Evolutionary conservation across 208 protist species (phyloP).

Genomic region (Strigomonas galati): DNA sequence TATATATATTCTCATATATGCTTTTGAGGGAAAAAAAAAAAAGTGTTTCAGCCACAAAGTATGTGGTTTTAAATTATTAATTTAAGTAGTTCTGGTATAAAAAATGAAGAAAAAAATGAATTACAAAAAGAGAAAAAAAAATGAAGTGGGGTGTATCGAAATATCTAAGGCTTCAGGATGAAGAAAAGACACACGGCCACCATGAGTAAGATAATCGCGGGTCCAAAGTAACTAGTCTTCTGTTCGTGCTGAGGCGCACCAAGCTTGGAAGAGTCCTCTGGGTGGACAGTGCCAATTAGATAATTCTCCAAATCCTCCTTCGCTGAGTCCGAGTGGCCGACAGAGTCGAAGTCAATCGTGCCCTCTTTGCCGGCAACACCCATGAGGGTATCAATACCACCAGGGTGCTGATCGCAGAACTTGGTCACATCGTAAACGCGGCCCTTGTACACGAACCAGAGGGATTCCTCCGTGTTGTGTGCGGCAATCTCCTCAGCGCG

Average conservation of each 20-base stretch:
- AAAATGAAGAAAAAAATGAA: not conserved
- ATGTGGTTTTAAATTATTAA: no score
- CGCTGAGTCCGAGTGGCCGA: slow-evolving; percentile 71
- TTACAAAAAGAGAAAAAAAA: not conserved
- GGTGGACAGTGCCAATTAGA: slow-evolving; percentile 76
- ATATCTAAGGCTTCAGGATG: slow-evolving; percentile 40
- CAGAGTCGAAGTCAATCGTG: slow-evolving; percentile 77
- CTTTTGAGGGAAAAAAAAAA: no score
- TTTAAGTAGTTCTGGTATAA: not conserved
- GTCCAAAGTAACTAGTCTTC: slow-evolving; percentile 35
- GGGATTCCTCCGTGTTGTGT: slow-evolving; percentile 58
- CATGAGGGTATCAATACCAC: slow-evolving; percentile 81
- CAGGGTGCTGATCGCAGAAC: slow-evolving; percentile 89
- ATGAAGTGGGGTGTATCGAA: no score
- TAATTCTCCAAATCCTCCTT: slow-evolving; percentile 63
- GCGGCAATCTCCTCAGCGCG: slow-evolving; percentile 56
- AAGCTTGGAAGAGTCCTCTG: slow-evolving; percentile 44
- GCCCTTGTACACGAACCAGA: slow-evolving; percentile 83
- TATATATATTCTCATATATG: no score
- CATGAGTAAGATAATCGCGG: slow-evolving; percentile 38
- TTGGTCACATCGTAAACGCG: slow-evolving; percentile 87
- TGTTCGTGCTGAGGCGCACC: slow-evolving; percentile 19
- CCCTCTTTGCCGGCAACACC: slow-evolving; percentile 82
- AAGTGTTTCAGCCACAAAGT: no score
- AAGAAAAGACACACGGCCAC: slow-evolving; percentile 48